Evolutionary conservation across 208 protist species (phyloP).

Genomic region (Leptomonas pyrrhocoris): DNA sequence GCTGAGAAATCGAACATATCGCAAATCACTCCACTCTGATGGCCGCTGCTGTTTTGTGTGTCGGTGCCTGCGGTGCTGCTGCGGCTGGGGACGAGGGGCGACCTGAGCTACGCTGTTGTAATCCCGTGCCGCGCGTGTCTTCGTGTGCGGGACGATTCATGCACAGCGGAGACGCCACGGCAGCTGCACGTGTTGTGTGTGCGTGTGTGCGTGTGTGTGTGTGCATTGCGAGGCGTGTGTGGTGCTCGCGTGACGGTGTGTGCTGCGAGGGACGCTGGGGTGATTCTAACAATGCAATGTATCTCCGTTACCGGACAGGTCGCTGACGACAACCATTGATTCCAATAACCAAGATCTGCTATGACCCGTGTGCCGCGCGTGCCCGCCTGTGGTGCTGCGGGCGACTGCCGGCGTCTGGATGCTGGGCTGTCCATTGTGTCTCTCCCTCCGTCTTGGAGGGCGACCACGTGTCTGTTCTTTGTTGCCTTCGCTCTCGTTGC

Average conservation of each 20-base stretch:
- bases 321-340: slow-evolving; percentile 75
- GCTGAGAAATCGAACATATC: slow-evolving; percentile 40
- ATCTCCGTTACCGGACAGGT: slow-evolving; percentile 54
- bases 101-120: slow-evolving; percentile 34
- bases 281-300: slow-evolving; percentile 30
- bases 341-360: slow-evolving; percentile 81
- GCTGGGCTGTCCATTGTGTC: not conserved
- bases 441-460: not conserved
- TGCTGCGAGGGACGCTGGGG: not conserved
- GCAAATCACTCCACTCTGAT: slow-evolving; percentile 41
- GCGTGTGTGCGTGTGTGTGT: not conserved
- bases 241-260: not conserved
- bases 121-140: slow-evolving; percentile 40
- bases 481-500: not conserved
- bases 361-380: slow-evolving; percentile 37
- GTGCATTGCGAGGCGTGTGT: no score
- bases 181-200: not conserved
- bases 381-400: not conserved
- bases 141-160: slow-evolving; percentile 53
- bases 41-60: not conserved
- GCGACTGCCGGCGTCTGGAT: not conserved
- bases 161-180: slow-evolving; percentile 46
- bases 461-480: not conserved
- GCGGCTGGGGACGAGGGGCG: not conserved
- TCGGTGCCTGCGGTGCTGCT: not conserved